A percentile compares a stretch with the other conserved stretches of the same genome.
These are phyloP conservation scores for Botrytis elliptica DNA, from an alignment of 2,329 filamentous ascomycete genomes.

Conservation along the genomic window DNA sequence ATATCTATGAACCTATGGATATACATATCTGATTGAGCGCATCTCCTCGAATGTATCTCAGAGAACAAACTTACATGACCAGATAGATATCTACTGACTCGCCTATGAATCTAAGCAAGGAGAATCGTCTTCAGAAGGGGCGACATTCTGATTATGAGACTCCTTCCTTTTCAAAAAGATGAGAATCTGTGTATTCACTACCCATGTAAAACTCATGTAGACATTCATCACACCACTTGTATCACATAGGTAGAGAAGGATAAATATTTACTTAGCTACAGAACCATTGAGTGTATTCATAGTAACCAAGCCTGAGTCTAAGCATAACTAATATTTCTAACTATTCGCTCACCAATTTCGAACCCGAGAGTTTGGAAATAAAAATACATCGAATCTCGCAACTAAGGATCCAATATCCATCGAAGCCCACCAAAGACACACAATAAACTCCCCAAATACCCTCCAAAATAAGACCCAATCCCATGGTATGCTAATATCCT, in stretches of 20 bases:
- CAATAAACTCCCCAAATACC: not conserved
- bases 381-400: not conserved
- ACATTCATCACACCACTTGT: not conserved
- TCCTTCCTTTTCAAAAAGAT: not conserved
- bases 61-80: not conserved
- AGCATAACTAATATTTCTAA: not conserved
- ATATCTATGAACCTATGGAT: not conserved
- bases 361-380: not conserved
- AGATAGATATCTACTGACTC: not conserved
- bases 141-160: not conserved
- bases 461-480: not conserved
- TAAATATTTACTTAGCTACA: not conserved
- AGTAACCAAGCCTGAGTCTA: not conserved
- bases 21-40: accelerated
- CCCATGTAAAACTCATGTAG: not conserved
- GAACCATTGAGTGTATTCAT: not conserved
- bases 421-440: not conserved
- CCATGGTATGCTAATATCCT: constrained; percentile 13
- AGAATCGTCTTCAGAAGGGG: not conserved
- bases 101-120: not conserved
- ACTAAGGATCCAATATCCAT: not conserved
- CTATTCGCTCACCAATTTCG: not conserved
- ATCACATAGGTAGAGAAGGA: not conserved
- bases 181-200: no score
- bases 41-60: not conserved